Conservation (phyloP, 805 yeast genomes). For the Sugiyamaella marilandica region DNA sequence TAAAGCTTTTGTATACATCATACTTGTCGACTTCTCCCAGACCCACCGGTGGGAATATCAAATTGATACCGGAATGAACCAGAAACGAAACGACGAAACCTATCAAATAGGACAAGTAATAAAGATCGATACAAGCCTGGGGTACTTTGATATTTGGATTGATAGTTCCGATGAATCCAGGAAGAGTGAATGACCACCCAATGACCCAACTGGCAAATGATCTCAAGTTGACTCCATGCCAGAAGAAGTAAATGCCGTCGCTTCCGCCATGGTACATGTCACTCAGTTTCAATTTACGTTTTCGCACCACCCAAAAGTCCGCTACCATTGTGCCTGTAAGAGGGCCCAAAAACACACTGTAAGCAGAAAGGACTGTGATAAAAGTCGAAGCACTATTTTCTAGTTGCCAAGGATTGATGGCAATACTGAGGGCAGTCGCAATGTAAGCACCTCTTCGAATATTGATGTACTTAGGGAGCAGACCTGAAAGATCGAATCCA, state of each 20-base stretch:
- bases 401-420: slow-evolving; percentile 41
- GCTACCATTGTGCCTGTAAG: slow-evolving; percentile 36
- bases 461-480: slow-evolving; percentile 41
- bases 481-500: slow-evolving; percentile 39
- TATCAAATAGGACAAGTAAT: slow-evolving; percentile 8
- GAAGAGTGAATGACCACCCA: slow-evolving; percentile 27
- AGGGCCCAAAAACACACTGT: slow-evolving; percentile 37
- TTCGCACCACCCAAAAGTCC: slow-evolving; percentile 40
- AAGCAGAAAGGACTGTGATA: slow-evolving; percentile 33
- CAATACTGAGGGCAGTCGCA: slow-evolving; percentile 53
- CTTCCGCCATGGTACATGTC: slow-evolving; percentile 33
- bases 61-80: slow-evolving; percentile 22
- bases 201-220: slow-evolving; percentile 36
- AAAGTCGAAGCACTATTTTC: slow-evolving; percentile 35
- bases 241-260: slow-evolving; percentile 37
- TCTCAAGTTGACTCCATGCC: slow-evolving; percentile 42
- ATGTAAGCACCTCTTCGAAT: slow-evolving; percentile 50
- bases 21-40: slow-evolving; percentile 30
- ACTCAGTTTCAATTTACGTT: slow-evolving; percentile 36
- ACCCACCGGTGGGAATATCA: slow-evolving; percentile 26
- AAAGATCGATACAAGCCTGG: slow-evolving; percentile 63
- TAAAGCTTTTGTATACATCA: slow-evolving; percentile 39
- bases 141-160: slow-evolving; percentile 44
- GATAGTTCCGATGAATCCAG: slow-evolving; percentile 23
- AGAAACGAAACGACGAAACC: slow-evolving; percentile 27